Percentiles rank a stretch among this genome's conserved stretches.
phyloP scores from a whole-genome alignment of 257 asterid species.

The Verbena officinalis region DNA sequence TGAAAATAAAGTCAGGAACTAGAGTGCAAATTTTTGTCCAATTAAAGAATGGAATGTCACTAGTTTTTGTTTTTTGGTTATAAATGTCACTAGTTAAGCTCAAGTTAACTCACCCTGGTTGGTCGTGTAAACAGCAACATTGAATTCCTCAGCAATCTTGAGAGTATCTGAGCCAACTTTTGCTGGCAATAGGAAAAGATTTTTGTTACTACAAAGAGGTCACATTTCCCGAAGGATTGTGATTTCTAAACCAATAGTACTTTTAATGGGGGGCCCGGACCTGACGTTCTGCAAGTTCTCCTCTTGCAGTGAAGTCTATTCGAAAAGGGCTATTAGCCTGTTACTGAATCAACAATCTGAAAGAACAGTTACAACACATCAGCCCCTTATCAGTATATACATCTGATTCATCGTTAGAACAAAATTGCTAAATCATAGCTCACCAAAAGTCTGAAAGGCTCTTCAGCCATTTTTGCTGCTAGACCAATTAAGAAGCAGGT shows the following conservation, averaged over 20 bases:
- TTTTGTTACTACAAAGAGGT: constrained; percentile 25
- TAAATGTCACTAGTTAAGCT: background rate
- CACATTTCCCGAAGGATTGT: constrained; percentile 10
- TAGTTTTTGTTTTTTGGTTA: too few relatives aligned
- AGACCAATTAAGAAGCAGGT: constrained; percentile 94
- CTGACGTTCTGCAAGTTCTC: constrained; percentile 99
- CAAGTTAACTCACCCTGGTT: constrained; percentile 70
- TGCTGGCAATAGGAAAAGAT: constrained; percentile 55
- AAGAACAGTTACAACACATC: constrained; percentile 26
- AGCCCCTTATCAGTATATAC: constrained; percentile 15
- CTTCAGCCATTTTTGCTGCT: constrained; percentile 99
- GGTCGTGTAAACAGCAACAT: constrained; percentile 98
- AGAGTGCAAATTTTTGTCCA: background rate
- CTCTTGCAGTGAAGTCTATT: constrained; percentile 97
- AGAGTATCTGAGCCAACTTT: constrained; percentile 99
- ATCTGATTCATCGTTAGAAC: constrained; percentile 13
- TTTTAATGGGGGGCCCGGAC: constrained; percentile 32
- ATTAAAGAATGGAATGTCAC: background rate
- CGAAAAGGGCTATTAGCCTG: constrained; percentile 95
- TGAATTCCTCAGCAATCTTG: constrained; percentile 96
- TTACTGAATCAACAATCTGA: constrained; percentile 96
- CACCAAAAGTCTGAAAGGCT: constrained; percentile 96
- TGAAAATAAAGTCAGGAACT: background rate
- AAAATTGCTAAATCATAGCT: constrained; percentile 32
- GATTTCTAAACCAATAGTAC: constrained; percentile 1